A percentile compares a stretch with the other conserved stretches of the same genome.
These are phyloP conservation scores for Phytophthora pisi DNA, from an alignment of 352 stramenopile species.

Conservation along the genomic window DNA sequence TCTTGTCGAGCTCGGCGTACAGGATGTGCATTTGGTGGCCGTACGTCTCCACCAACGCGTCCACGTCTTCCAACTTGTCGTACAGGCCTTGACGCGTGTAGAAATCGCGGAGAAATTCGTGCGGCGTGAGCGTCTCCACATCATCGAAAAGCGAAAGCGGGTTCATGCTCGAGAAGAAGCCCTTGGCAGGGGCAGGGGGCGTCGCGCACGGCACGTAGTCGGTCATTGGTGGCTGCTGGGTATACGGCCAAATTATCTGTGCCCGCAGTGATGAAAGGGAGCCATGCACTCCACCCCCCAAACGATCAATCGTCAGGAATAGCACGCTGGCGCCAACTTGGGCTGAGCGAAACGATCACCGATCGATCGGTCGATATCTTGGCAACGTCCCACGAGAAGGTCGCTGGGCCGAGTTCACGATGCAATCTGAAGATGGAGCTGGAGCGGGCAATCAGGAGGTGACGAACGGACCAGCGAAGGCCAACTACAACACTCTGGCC, in stretches of 20 bases:
- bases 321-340: neutral
- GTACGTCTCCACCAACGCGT: slow-evolving; percentile 60
- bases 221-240: slow-evolving; percentile 14
- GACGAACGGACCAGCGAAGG: neutral
- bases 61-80: slow-evolving; percentile 76
- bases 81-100: slow-evolving; percentile 66
- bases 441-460: neutral
- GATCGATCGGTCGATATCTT: slow-evolving; percentile 3
- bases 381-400: slow-evolving; percentile 9
- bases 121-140: slow-evolving; percentile 50
- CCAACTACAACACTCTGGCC: neutral
- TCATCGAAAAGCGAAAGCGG: slow-evolving; percentile 62
- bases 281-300: neutral
- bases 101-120: slow-evolving; percentile 76
- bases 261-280: neutral
- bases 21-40: slow-evolving; percentile 58
- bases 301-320: slow-evolving; percentile 9
- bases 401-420: neutral
- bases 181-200: slow-evolving; percentile 22
- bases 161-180: slow-evolving; percentile 65
- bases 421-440: slow-evolving; percentile 3
- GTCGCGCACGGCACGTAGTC: slow-evolving; percentile 21
- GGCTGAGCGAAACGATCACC: slow-evolving; percentile 9
- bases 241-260: neutral
- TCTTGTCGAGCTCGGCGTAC: slow-evolving; percentile 74